Conservation (phyloP, 2,329 filamentous ascomycete species). For the Pseudonectria buxi region DNA sequence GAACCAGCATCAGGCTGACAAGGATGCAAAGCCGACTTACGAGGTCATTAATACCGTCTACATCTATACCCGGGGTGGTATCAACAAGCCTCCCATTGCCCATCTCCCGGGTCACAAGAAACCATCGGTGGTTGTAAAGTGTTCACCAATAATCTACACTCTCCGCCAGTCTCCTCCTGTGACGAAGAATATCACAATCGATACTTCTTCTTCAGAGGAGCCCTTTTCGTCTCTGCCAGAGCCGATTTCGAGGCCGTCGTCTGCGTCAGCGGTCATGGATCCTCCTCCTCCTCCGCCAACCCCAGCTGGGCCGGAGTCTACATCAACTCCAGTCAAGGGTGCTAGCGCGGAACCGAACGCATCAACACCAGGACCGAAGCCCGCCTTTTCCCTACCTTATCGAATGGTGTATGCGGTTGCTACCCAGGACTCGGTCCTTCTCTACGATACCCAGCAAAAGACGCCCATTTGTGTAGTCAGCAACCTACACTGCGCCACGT, state of each 20-base stretch:
- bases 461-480: conserved; percentile 91
- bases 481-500: conserved; percentile 95
- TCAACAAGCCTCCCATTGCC: conserved; percentile 92
- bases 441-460: conserved; percentile 96
- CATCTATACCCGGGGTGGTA: conserved; percentile 91
- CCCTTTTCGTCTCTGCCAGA: conserved; percentile 79
- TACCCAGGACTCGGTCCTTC: conserved; percentile 86
- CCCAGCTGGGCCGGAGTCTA: conserved; percentile 37
- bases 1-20: conserved; percentile 59
- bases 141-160: conserved; percentile 84
- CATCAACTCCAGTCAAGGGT: conserved; percentile 46
- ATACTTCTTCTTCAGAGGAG: conserved; percentile 83
- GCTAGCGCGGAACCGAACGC: conserved; percentile 37
- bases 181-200: conserved; percentile 88
- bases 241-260: conserved; percentile 59
- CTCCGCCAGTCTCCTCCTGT: conserved; percentile 60
- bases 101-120: conserved; percentile 97
- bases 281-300: conserved; percentile 63
- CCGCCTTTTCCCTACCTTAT: conserved; percentile 81
- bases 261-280: conserved; percentile 63
- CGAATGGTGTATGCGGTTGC: conserved; percentile 95
- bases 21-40: conserved; percentile 66
- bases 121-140: conserved; percentile 90
- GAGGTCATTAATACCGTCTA: conserved; percentile 97
- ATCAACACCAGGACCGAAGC: conserved; percentile 52